Evolutionary conservation across 129 eudicot genomes (phyloP), one percentile per base, ranked within the genome.

Genomic region (Deinandra increscens): DNA sequence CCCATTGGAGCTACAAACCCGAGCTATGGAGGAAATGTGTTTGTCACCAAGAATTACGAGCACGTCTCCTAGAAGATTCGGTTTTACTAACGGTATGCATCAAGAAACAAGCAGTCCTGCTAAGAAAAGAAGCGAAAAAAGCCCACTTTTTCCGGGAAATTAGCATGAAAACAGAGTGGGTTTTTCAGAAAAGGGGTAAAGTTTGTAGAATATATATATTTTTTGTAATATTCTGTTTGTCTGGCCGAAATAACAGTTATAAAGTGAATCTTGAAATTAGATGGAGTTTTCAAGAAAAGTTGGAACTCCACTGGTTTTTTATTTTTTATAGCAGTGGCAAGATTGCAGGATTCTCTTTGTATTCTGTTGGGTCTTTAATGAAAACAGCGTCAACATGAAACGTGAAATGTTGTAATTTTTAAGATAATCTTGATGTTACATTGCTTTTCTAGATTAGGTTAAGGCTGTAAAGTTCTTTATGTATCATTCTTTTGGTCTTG

Each of bases 1-100:
- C 72, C 97, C 97, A 0, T 64, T 80, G 23, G 88, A 87, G 83
- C 81, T 90, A 59, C 97, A 87, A 64, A 29, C 67, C 6, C 84
- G 81, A 3, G 95, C 76, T 19, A 69, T 90, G 70, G 95, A 90
- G 75, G 91, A 87, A 46, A 81, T 83, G 71, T 62, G 83, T 60
- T 80, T 90, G 72, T 86, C 97, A 60, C 97, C 97, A 4, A 84
- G 69, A 75, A 73, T 72, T 18, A 14, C 17, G 19, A n/a, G 38
- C 61, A 45, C 19, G n/a, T 69, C 96, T 58, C 91, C 91, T 15
- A 68, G 72, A 65, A 79, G 46, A 41, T 64, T 34, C 41, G 67
- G 71, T 44, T 66, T 8, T 56, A 37, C 65, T 42, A 68, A 45
- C 67, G 41, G 56, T 26, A 74, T 65, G 77, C 53, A 31, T 76